Base-by-base conservation (phyloP, 108 stramenopile species). In the Epithemia pelagica region DNA sequence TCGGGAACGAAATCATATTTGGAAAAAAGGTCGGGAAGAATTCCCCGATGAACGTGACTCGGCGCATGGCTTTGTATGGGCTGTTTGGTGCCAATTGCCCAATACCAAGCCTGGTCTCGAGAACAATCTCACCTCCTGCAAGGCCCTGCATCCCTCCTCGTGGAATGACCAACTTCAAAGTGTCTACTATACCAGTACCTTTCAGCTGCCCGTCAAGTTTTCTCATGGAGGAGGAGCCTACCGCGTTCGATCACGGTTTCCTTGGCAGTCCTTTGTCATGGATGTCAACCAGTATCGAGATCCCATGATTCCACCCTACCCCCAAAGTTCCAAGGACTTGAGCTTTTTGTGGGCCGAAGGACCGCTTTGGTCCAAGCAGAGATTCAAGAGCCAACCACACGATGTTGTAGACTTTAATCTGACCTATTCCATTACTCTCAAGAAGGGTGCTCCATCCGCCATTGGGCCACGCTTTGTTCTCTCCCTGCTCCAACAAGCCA, bases 111-210 rank as follows among this genome's bases (percentile, higher is more conserved):
- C 37, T 15, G 37, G 37, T 10, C 10, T 46, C 10, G 37, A 46
- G 37, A 46, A 46, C 15, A 46, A 46, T 46, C 37, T 46, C 37
- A 46, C 37, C 10, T 46, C 37, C 10, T 46, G 37, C 37, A 46
- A 46, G 37, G 5, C 37, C 37, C 37, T 46, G 5, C 37, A 46
- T 46, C 37, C 37, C 5, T 10, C 37, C 10, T 46, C 37, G 37
- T 46, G 37, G 37, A 58, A 58, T 58, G 27, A 58, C 5, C 57
- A 58, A 19, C 19, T 28, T 7, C 57, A 58, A 28, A 58, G 57
- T 58, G 57, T 58, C 57, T 58, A 58, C 27, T 58, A 58, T 19
- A 58, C 57, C 5, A 58, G 57, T 20, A 15, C 57, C 15, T 46
- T 46, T 46, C 37, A 46, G 37, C 37, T 46, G 5, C 37, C 37